phyloP scores from a whole-genome alignment of 176 grass and related monocot genomes.

The Pharus latifolius region DNA sequence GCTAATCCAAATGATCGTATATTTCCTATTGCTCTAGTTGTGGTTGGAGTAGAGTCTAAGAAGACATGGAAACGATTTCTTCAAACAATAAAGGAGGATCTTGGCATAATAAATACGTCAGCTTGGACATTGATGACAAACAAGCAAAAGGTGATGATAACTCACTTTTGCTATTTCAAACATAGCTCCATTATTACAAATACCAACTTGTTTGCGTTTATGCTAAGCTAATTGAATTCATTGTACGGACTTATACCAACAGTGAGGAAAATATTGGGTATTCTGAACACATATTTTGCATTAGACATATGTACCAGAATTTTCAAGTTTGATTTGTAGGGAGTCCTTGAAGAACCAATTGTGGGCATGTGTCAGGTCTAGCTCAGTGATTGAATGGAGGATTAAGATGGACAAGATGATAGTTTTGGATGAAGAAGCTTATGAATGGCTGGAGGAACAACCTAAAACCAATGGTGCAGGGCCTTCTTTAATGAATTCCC shows the following conservation, averaged over 20 bases:
- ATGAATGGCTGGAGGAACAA: too few relatives aligned
- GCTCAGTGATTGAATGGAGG: too few relatives aligned
- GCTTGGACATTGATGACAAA: neutral
- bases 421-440: too few relatives aligned
- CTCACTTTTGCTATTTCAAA: neutral
- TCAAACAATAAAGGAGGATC: neutral
- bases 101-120: neutral
- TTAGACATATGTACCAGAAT: neutral
- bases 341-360: too few relatives aligned
- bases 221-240: too few relatives aligned
- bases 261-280: neutral
- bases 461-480: too few relatives aligned
- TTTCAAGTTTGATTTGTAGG: neutral
- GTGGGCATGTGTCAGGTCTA: too few relatives aligned
- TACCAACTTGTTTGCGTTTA: too few relatives aligned
- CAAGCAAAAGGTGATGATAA: neutral
- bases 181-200: too few relatives aligned
- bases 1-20: neutral
- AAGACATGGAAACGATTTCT: neutral
- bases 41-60: neutral
- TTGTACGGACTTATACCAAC: neutral
- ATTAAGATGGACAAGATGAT: too few relatives aligned
- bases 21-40: neutral
- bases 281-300: neutral
- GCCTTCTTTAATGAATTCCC: too few relatives aligned